Percentiles rank a stretch among this genome's conserved stretches.
These are phyloP conservation scores for Bacterosira constricta DNA, from an alignment of 108 stramenopile genomes.

Conservation along the genomic window DNA sequence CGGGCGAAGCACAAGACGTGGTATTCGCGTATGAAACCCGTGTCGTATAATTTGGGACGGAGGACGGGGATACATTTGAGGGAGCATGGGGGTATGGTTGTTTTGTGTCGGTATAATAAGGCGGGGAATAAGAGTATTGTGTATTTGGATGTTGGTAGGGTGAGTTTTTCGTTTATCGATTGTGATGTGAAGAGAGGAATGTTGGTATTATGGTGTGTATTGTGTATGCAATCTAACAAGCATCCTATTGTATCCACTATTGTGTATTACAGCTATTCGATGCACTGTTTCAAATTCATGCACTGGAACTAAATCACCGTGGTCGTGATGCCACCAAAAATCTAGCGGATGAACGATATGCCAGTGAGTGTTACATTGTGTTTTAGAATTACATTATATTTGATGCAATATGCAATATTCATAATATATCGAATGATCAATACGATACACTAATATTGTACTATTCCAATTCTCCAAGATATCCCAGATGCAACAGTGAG, in stretches of 20 bases:
- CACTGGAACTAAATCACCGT: slow-evolving; percentile 32
- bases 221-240: too few species aligned
- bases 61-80: slow-evolving; percentile 50
- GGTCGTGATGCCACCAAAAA: slow-evolving; percentile 43
- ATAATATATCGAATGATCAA: too few species aligned
- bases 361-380: too few species aligned
- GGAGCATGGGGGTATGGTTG: not conserved
- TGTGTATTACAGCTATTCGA: slow-evolving; percentile 40
- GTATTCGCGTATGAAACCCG: slow-evolving; percentile 49
- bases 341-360: slow-evolving; percentile 45
- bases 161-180: slow-evolving; percentile 1
- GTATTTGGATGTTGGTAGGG: slow-evolving; percentile 26
- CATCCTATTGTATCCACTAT: too few species aligned
- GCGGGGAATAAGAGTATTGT: slow-evolving; percentile 32
- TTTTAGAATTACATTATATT: too few species aligned
- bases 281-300: slow-evolving; percentile 49
- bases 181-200: too few species aligned
- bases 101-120: slow-evolving; percentile 43
- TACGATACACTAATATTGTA: too few species aligned
- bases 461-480: too few species aligned
- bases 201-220: too few species aligned
- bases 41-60: slow-evolving; percentile 31
- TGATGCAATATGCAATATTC: too few species aligned
- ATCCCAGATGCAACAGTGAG: slow-evolving; percentile 44
- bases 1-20: slow-evolving; percentile 50